Evolutionary conservation across 768 basidiomycete genomes (phyloP).

Genomic region (Kwoniella dendrophila): DNA sequence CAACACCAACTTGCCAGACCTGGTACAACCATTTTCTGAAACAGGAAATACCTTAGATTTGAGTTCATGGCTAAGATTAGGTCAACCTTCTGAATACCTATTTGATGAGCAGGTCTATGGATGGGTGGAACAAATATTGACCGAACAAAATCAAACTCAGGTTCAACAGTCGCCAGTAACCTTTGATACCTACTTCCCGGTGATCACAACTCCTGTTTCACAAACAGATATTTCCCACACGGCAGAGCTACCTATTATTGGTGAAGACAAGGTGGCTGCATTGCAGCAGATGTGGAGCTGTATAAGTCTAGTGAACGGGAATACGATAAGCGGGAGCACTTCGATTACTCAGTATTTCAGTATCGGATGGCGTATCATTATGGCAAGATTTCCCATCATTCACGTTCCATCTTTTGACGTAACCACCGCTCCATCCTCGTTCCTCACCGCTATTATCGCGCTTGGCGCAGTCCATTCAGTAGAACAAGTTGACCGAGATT

Average conservation of each 20-base stretch:
- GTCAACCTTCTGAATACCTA: neutral
- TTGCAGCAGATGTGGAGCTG: neutral
- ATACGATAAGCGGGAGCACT: neutral
- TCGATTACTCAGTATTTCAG: neutral
- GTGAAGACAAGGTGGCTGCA: neutral
- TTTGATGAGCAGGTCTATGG: neutral
- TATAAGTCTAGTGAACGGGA: neutral
- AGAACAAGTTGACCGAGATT: neutral
- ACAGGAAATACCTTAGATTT: neutral
- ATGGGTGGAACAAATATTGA: neutral
- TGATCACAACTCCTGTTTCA: too few species aligned
- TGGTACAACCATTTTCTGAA: neutral
- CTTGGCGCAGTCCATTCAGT: neutral
- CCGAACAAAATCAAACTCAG: neutral
- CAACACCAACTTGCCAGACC: neutral
- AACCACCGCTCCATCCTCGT: neutral
- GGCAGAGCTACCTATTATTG: neutral
- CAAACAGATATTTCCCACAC: too few species aligned
- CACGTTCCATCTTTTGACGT: neutral
- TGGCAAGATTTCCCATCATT: neutral
- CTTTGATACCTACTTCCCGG: neutral
- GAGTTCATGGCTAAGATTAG: neutral
- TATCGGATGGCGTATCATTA: neutral
- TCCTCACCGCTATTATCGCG: neutral
- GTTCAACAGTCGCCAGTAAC: neutral